Base-by-base conservation (phyloP, 306 rosid genomes). In the Pyrus pyrifolia region DNA sequence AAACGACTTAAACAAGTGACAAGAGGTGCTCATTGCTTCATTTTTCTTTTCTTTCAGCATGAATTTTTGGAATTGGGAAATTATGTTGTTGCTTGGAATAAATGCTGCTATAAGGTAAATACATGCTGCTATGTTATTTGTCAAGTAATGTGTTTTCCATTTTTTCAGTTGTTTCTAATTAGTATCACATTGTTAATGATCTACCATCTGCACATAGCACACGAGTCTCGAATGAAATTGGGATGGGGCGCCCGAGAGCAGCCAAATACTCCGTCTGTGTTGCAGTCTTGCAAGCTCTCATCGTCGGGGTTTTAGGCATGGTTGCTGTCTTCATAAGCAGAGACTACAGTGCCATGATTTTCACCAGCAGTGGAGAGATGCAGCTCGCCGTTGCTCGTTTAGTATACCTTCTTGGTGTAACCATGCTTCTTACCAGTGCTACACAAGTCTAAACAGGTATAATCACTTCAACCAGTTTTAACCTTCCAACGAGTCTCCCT, bases 171-270 rank as follows among this genome's bases (percentile, higher is more conserved):
- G 22, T 18, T 44, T 18, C 29, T 74, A 6, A 23, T 0, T 4
- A 17, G 46, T 61, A 13, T 49, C 40, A 31, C 10, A 52, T 65
- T 51, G 33, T 2, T 31, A 22, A 27, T n/a, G 9, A 13, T 22
- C n/a, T 4, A 14, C 33, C 58, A 68, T 35, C 23, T 33, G 14
- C 5, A 8, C 49, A 3, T 30, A 78, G 91, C 78, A 71, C 83
- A 53, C 83, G 89, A n/a, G 89, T 85, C 67, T 85, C 88, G 1
- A 85, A 78, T 51, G 72, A 81, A 13, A 86, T 87, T 25, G 89
- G 89, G 35, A 85, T 65, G 84, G 85, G 86, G 5, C 86, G 74
- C 44, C 86, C 91, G 69, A 80, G 83, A 79, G 85, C 84, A 12
- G 82, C 89, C 52, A 85, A 81, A 66, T 78, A 85, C 76, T 76